Evolutionary conservation across 306 rosid species (phyloP).

Genomic region (Leucaena leucocephala): DNA sequence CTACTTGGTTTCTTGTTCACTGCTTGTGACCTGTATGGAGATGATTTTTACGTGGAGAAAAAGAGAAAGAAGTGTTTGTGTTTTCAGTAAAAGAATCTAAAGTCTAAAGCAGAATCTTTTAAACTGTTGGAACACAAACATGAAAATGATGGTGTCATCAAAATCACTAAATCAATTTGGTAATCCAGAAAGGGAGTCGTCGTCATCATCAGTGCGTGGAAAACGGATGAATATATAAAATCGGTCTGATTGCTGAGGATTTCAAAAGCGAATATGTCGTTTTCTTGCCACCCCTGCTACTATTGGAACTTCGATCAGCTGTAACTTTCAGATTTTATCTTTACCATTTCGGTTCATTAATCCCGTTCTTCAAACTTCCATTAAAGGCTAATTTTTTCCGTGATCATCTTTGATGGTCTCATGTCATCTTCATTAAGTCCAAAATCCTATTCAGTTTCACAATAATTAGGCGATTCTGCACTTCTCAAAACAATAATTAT

Average conservation of each 20-base stretch:
- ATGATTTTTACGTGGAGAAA: neutral
- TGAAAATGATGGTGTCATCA: slow-evolving; percentile 25
- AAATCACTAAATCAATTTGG: slow-evolving; percentile 21
- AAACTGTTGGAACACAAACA: neutral
- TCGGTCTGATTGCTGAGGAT: slow-evolving; percentile 10
- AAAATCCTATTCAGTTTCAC: slow-evolving; percentile 30
- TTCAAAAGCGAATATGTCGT: slow-evolving; percentile 6
- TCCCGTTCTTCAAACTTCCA: neutral
- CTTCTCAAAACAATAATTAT: slow-evolving; percentile 10
- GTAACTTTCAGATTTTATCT: slow-evolving; percentile 5
- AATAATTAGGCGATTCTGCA: slow-evolving; percentile 32
- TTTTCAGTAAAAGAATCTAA: slow-evolving; percentile 1
- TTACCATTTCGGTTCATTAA: slow-evolving; percentile 12
- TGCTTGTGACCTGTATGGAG: neutral
- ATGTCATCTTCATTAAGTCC: slow-evolving; percentile 36
- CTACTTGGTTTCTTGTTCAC: neutral
- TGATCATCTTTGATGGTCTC: slow-evolving; percentile 10
- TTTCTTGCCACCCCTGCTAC: neutral
- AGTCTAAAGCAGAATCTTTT: slow-evolving; percentile 14
- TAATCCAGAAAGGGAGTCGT: slow-evolving; percentile 4
- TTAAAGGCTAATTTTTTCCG: slow-evolving; percentile 6
- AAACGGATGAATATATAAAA: neutral
- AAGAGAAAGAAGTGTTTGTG: neutral
- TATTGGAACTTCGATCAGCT: neutral
- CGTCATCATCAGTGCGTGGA: slow-evolving; percentile 5